A percentile compares a stretch with the other conserved stretches of the same genome.
phyloP scores from a whole-genome alignment of 768 basidiomycete genomes.

The Serendipita sp. region DNA sequence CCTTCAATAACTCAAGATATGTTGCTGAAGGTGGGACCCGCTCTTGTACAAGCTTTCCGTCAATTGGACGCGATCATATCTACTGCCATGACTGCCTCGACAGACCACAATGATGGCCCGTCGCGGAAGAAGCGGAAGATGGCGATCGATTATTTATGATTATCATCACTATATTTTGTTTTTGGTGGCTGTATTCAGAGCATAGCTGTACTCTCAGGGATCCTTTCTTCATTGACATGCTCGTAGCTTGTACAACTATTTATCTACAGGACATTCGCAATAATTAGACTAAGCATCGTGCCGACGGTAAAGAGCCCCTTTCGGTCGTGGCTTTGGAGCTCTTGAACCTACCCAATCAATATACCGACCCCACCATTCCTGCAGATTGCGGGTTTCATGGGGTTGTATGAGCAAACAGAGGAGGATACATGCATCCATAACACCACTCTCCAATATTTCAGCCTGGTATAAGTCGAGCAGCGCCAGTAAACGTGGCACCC shows the following conservation, averaged over 20 bases:
- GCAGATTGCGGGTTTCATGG: not conserved
- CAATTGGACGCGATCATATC: not conserved
- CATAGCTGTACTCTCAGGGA: not conserved
- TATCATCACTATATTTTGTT: too few relatives aligned
- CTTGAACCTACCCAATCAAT: not conserved
- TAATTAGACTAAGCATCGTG: not conserved
- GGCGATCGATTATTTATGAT: not conserved
- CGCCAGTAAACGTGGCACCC: not conserved
- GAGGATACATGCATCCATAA: slow-evolving; percentile 1
- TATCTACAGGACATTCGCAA: not conserved
- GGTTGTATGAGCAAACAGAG: not conserved
- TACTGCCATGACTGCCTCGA: not conserved
- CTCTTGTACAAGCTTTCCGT: not conserved
- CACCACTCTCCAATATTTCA: not conserved
- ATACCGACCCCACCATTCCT: not conserved
- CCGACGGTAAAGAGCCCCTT: not conserved
- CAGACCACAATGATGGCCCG: not conserved
- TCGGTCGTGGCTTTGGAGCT: not conserved
- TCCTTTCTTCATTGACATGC: not conserved
- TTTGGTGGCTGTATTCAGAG: too few relatives aligned
- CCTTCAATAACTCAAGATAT: too few relatives aligned
- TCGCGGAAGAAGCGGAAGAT: not conserved
- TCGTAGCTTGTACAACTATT: not conserved
- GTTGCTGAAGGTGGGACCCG: not conserved
- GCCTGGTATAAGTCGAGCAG: not conserved